These are phyloP conservation scores for Plenodomus lindquistii DNA, from an alignment of 2,329 filamentous ascomycete species.

Conservation along the genomic window DNA sequence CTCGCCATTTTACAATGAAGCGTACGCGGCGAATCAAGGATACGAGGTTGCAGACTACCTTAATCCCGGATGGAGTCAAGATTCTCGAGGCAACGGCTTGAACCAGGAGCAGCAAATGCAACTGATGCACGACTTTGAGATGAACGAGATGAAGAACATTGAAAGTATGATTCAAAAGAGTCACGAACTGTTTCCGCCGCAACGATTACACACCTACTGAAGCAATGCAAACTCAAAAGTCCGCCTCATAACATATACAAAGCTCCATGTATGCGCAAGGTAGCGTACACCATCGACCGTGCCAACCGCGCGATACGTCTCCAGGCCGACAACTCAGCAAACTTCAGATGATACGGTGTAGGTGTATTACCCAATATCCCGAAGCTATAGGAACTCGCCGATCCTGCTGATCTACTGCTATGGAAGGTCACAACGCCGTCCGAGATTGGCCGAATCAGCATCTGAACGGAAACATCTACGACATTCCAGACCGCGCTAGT, in stretches of 20 bases:
- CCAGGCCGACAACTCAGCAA: not conserved
- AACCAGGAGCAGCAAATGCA: conserved; percentile 82
- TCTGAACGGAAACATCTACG: not conserved
- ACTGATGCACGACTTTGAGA: conserved; percentile 79
- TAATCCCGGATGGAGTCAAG: conserved; percentile 63
- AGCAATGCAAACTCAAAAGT: not conserved
- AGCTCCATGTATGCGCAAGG: not conserved
- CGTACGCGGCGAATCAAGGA: conserved; percentile 40
- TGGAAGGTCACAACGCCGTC: not conserved
- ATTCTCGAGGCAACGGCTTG: conserved; percentile 52
- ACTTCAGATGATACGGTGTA: too few species aligned
- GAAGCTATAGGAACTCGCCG: not conserved
- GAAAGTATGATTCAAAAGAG: conserved; percentile 48
- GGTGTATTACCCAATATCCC: too few species aligned
- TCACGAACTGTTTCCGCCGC: conserved; percentile 42
- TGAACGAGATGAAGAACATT: conserved; percentile 45
- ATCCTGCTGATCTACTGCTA: not conserved
- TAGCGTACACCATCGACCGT: not conserved
- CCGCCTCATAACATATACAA: not conserved
- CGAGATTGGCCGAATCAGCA: not conserved
- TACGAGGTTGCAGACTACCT: conserved; percentile 46
- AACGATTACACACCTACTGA: conserved; percentile 36
- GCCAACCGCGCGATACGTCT: too few species aligned
- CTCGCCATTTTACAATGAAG: conserved; percentile 40
- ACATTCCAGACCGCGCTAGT: not conserved